Base-by-base conservation (phyloP, 2,329 filamentous ascomycete genomes). In the Ceratocystis smalleyi region DNA sequence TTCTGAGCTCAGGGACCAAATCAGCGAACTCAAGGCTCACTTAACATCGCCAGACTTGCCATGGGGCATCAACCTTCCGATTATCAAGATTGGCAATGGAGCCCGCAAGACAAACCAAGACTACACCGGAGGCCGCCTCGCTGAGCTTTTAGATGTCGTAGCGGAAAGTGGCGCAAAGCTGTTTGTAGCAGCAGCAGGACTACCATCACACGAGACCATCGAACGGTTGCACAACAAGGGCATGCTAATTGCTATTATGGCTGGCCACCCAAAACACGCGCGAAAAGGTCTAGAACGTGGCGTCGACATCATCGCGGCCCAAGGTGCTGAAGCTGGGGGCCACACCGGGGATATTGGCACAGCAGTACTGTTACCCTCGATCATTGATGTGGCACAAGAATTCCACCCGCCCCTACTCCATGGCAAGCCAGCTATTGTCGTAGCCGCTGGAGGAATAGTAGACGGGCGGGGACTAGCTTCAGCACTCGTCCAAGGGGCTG, bases 231-330 rank as follows among this genome's bases (percentile, higher is more conserved):
- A 97, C 71, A 79, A 80, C 7, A 86, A 87, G 0, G 88, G 88
- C 0, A 88, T 97, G 49, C 72, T 95, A 66, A 80, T 96, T 43
- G 96, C 96, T 91, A 96, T 96, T 74, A 96, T 96, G 91, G 91
- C 96, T 22, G 92, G 92, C 0, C 88, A 91, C 70, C 91, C 92
- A 1, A 90, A 87, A 73, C 92, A 97, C 73, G 91, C 91, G 0
- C 82, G 86, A 73, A 96, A 96, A 77, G 91, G 91, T 1, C 78
- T 97, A 3, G 83, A 90, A 61, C 82, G 86, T 0, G 92, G 92
- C 54, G 90, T 95, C 8, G 92, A 97, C 75, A 86, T 96, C 68
- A 82, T 97, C 5, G 96, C 91, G 73, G 86, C 91, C 1, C 92
- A 97, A 77, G 92, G 92, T 59, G 90, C 90, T 62, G 92, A 97